Percentiles rank a stretch among this genome's conserved stretches.
Conservation (phyloP, 768 basidiomycete genomes). For the Mycena indigotica region DNA sequence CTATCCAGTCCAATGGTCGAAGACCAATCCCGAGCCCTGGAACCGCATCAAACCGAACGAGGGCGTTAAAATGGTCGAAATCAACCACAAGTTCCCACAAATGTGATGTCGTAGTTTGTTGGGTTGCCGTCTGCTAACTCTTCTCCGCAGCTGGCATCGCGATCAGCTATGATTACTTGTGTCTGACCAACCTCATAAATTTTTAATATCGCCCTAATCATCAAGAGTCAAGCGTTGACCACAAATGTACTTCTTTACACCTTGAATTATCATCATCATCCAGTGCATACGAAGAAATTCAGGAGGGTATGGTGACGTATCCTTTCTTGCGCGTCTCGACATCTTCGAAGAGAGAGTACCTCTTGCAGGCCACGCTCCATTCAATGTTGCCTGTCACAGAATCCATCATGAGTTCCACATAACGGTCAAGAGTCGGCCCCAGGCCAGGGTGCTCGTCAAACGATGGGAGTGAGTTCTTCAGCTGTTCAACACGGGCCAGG, state of each 20-base stretch:
- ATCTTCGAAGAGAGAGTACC: constrained; percentile 21
- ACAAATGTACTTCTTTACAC: background rate
- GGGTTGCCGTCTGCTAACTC: constrained; percentile 6
- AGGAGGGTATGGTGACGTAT: constrained; percentile 1
- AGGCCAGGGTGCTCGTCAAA: constrained; percentile 7
- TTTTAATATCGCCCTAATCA: background rate
- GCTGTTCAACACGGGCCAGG: constrained; percentile 17
- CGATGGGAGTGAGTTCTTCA: constrained; percentile 9
- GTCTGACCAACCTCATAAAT: too few species aligned
- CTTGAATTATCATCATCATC: background rate
- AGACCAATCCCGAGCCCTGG: constrained; percentile 87
- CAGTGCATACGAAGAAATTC: background rate
- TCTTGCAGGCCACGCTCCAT: constrained; percentile 25
- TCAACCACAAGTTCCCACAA: constrained; percentile 76
- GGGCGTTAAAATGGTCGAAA: constrained; percentile 68
- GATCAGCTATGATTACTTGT: constrained; percentile 6
- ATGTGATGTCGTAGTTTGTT: constrained; percentile 45
- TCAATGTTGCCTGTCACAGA: constrained; percentile 24
- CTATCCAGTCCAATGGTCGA: constrained; percentile 54
- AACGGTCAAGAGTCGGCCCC: constrained; percentile 13
- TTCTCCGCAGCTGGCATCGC: constrained; percentile 9
- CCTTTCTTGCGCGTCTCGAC: constrained; percentile 15
- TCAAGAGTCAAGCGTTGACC: background rate
- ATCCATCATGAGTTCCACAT: constrained; percentile 24
- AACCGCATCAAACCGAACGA: constrained; percentile 77